Evolutionary conservation across 768 basidiomycete genomes (phyloP).

Genomic region (Mycena galericulata): DNA sequence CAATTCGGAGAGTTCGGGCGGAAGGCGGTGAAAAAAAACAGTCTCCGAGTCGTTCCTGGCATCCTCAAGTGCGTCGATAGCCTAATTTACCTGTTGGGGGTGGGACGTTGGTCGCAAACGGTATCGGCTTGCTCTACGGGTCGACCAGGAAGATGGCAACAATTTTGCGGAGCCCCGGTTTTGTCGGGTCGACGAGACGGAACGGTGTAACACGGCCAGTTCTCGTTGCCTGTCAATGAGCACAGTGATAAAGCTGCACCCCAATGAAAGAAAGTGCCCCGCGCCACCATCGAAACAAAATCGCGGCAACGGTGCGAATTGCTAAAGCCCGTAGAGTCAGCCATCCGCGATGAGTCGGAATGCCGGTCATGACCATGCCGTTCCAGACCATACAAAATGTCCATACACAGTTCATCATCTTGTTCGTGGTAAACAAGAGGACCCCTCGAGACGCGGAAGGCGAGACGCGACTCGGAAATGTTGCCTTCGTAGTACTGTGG

Average conservation of each 20-base stretch:
- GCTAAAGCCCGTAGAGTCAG: neutral
- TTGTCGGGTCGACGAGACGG: slow-evolving; percentile 44
- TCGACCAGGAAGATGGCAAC: slow-evolving; percentile 54
- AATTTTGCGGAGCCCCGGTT: slow-evolving; percentile 54
- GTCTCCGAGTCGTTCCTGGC: slow-evolving; percentile 7
- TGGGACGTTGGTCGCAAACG: slow-evolving; percentile 44
- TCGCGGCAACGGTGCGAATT: slow-evolving; percentile 33
- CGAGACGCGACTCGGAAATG: slow-evolving; percentile 45
- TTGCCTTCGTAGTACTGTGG: slow-evolving; percentile 46
- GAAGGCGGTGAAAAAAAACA: slow-evolving; percentile 3
- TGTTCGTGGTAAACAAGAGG: slow-evolving; percentile 34
- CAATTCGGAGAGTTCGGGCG: slow-evolving; percentile 13
- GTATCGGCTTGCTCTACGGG: slow-evolving; percentile 45
- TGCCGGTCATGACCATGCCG: slow-evolving; percentile 9
- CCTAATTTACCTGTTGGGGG: slow-evolving; percentile 48
- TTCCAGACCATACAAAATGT: slow-evolving; percentile 24
- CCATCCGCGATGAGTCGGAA: neutral
- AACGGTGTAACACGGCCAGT: slow-evolving; percentile 48
- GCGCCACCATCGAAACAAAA: slow-evolving; percentile 41
- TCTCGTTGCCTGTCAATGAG: slow-evolving; percentile 34
- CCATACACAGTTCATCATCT: slow-evolving; percentile 32
- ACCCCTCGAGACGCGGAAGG: slow-evolving; percentile 45
- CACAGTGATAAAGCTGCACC: neutral
- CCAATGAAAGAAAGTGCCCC: neutral
- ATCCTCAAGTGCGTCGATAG: slow-evolving; percentile 29